Conservation (phyloP, 2,329 filamentous ascomycete genomes). For the Sporothrix humicola region DNA sequence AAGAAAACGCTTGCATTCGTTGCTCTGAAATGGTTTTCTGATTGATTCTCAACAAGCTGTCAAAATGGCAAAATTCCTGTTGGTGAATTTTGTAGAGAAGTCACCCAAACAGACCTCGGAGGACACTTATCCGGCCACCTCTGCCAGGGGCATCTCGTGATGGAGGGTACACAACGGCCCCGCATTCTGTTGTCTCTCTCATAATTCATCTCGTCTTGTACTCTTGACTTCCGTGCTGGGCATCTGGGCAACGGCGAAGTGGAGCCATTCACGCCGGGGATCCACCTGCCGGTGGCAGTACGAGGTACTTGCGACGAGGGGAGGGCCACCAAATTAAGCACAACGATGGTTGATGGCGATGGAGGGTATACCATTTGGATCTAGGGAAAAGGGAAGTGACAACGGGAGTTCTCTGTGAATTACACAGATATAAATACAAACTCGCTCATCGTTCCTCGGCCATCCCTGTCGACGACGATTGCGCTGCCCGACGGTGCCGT, state of each 20-base stretch:
- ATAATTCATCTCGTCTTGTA: background rate
- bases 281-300: slow-evolving; percentile 23
- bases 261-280: slow-evolving; percentile 7
- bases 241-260: background rate
- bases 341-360: background rate
- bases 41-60: background rate
- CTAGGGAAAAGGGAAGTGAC: background rate
- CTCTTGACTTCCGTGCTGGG: background rate
- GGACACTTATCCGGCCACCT: slow-evolving; percentile 17
- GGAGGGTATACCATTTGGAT: slow-evolving; percentile 18
- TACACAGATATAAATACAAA: background rate
- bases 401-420: background rate
- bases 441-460: background rate
- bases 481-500: slow-evolving; percentile 10
- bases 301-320: slow-evolving; percentile 18
- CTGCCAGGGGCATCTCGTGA: slow-evolving; percentile 12
- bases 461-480: background rate
- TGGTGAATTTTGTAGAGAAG: background rate
- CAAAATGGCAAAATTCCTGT: slow-evolving; percentile 20
- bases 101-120: slow-evolving; percentile 2
- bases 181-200: background rate
- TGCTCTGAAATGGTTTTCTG: background rate
- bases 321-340: background rate
- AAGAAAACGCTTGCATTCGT: background rate
- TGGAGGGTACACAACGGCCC: slow-evolving; percentile 4